These are phyloP conservation scores for Volvox africanus DNA, from an alignment of 139 green algal species.

Conservation along the genomic window DNA sequence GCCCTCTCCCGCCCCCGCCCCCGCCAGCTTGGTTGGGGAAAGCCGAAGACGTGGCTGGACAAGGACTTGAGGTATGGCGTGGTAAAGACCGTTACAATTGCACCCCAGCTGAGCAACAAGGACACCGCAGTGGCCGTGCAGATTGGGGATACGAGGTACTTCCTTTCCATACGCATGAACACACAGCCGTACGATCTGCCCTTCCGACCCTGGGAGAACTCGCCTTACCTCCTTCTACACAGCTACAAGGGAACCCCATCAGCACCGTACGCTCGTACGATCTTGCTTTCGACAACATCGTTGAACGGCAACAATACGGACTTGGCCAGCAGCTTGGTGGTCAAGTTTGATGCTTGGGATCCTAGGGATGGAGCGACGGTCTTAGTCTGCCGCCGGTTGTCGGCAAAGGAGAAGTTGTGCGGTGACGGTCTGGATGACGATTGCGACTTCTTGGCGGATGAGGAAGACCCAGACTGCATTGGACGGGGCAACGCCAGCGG, in stretches of 20 bases:
- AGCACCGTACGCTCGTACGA: background rate
- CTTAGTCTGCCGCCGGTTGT: background rate
- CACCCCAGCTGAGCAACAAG: background rate
- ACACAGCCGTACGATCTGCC: constrained; percentile 4
- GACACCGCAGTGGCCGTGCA: background rate
- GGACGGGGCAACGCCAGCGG: background rate
- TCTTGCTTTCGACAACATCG: background rate
- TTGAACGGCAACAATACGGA: background rate
- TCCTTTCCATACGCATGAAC: background rate
- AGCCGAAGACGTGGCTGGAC: background rate
- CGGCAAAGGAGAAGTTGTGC: background rate
- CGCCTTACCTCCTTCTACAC: background rate
- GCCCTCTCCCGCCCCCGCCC: background rate
- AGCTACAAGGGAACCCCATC: background rate
- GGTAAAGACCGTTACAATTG: background rate
- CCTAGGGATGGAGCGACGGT: background rate
- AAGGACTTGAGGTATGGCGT: background rate
- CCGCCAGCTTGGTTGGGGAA: background rate
- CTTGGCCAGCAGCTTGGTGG: background rate
- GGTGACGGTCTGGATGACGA: constrained; percentile 26
- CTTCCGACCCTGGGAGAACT: background rate
- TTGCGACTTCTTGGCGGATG: constrained; percentile 8
- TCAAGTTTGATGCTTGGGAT: background rate
- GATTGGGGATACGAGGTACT: background rate
- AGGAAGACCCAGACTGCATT: background rate